Evolutionary conservation across 129 eudicot species (phyloP), one percentile per base, ranked within the genome.

Genomic region (Tagetes erecta): DNA sequence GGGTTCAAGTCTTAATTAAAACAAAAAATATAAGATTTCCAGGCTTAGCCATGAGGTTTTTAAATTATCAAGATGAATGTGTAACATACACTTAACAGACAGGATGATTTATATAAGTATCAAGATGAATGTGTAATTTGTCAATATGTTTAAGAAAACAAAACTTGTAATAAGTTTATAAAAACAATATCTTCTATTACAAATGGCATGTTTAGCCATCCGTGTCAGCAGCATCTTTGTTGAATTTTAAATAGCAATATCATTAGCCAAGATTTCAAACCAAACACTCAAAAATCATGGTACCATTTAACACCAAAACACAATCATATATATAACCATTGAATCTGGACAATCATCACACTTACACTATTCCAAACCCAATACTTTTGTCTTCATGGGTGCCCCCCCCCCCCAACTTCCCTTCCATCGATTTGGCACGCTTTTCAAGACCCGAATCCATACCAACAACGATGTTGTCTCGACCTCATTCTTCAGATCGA

Each of bases 401-500:
- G 51, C 68, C 82, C 68, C 38, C 6, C 52, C 14, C 50, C 33
- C 13, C 41, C 3, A 49, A 1, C 64, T 64, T 51, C 38, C 62
- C 45, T 6, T 20, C 27, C 27, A 3, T 67, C 6, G 27, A 5
- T 59, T 47, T 38, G 14, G 42, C 4, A 30, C 37, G 40, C 13
- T 13, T 59, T 73, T 13, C 35, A n/a, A 44, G 37, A 35, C 27
- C 65, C 50, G 66, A 63, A 50, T 31, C 77, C 77, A 62, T 33
- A 67, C 2, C 8, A 70, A 71, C 46, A 40, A 58, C 58, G 14
- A 4, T 33, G 38, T n/a, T 33, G 5, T 63, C 10, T 34, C 8
- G 65, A 65, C 45, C 53, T 65, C 84, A 83, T 36, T 74, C 91
- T 30, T 86, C 91, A 40, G 77, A 45, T 46, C 72, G 88, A 41